Evolutionary conservation across 2,329 filamentous ascomycete genomes (phyloP), one percentile per base, ranked within the genome.

Genomic region (Phialophora verrucosa): DNA sequence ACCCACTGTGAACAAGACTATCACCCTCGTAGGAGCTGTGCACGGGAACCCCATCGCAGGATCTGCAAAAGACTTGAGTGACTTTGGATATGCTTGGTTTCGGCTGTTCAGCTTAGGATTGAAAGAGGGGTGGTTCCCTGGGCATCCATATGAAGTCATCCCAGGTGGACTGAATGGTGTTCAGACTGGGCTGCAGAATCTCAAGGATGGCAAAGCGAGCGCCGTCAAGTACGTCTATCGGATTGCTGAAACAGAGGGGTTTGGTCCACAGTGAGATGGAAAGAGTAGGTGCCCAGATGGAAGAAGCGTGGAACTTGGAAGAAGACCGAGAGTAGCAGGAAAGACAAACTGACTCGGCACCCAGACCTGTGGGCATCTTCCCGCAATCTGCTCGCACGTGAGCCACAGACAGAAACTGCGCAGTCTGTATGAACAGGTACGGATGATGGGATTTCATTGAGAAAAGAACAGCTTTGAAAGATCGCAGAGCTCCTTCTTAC

Each of bases 121-220:
- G 63, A 76, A 77, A 23, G 77, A 84, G 64, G 83, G 83, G 0
- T 83, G 78, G 77, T 84, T 85, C 64, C 76, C 71, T 20, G 76
- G 80, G 2, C 84, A 86, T 76, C 83, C 83, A 44, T 76, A 76
- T 65, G 81, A 86, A 72, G 78, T 86, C 14, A 75, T 84, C 4
- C 75, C 78, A 0, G 84, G 85, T 3, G 87, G 87, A 0, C 70
- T 90, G 59, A 78, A 74, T 4, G 85, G 87, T 0, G 75, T 89
- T 2, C 77, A 87, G 71, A 76, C 73, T 42, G 87, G 78, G 0
- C 73, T 90, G 75, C 74, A 76, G 70, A 83, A 86, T 67, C 74
- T 91, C 73, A 85, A 83, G 74, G 81, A 80, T 27, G 88, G 88
- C 0, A 87, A 85, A 75, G 87, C 84, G 29, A 88, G 84, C 71